Conservation (phyloP, 441 rosid species). For the Jatropha podagrica region DNA sequence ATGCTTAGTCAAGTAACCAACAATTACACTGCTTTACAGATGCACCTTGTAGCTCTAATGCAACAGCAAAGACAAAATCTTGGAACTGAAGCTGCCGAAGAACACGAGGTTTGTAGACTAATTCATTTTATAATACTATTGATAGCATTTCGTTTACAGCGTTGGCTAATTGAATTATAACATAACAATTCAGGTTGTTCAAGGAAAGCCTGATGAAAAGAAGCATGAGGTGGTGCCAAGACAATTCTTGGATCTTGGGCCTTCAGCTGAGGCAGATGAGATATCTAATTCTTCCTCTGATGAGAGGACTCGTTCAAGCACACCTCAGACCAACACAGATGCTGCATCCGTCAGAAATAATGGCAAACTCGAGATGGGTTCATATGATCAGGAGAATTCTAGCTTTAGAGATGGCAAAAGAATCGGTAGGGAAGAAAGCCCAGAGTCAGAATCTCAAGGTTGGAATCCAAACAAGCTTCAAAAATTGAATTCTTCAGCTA, state of each 20-base stretch:
- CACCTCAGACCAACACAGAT: constrained; percentile 33
- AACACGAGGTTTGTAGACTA: constrained; percentile 31
- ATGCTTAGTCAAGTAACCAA: constrained; percentile 67
- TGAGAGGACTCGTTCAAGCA: constrained; percentile 50
- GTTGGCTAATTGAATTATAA: neutral
- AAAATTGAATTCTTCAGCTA: constrained; percentile 28
- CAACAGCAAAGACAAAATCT: constrained; percentile 43
- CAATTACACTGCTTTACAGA: constrained; percentile 63
- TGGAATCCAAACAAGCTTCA: constrained; percentile 62
- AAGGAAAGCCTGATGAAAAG: constrained; percentile 37
- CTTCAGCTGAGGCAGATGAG: constrained; percentile 44
- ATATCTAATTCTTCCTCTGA: constrained; percentile 52
- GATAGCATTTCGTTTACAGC: neutral
- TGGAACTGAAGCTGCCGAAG: constrained; percentile 26
- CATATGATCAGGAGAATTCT: constrained; percentile 37
- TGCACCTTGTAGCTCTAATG: constrained; percentile 63
- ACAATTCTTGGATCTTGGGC: constrained; percentile 65
- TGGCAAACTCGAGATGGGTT: constrained; percentile 27
- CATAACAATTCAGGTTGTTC: constrained; percentile 22
- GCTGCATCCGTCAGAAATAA: constrained; percentile 28
- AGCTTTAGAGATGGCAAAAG: constrained; percentile 43
- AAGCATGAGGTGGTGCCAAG: constrained; percentile 55
- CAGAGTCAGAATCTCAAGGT: constrained; percentile 54
- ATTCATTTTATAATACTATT: neutral
- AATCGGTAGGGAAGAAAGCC: constrained; percentile 47